These are phyloP conservation scores for Scutellaria minor DNA, from an alignment of 257 asterid species.

Conservation along the genomic window DNA sequence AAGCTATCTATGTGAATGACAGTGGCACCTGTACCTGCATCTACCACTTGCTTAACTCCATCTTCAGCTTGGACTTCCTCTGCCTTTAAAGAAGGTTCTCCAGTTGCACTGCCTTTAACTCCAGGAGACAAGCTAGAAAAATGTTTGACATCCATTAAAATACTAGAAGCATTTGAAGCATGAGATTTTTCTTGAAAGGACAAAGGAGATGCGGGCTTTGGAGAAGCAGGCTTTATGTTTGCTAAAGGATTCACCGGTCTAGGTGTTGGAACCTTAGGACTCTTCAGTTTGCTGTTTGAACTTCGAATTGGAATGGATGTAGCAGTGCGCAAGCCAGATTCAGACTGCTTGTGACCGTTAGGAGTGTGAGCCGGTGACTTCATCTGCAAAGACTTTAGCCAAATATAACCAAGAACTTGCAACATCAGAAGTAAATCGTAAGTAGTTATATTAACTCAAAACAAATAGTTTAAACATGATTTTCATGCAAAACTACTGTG, in stretches of 20 bases:
- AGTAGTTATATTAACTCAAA: not conserved
- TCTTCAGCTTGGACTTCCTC: constrained; percentile 42
- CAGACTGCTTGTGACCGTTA: constrained; percentile 51
- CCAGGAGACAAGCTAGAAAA: constrained; percentile 43
- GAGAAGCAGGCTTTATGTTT: constrained; percentile 34
- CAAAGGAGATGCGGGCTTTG: constrained; percentile 31
- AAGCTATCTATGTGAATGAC: constrained; percentile 25
- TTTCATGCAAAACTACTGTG: constrained; percentile 29
- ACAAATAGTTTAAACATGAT: not conserved
- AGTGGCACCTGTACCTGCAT: constrained; percentile 24
- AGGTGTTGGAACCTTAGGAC: constrained; percentile 49
- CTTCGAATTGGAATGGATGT: constrained; percentile 51
- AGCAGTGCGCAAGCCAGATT: constrained; percentile 42
- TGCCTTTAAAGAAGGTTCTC: constrained; percentile 38
- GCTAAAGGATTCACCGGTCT: constrained; percentile 35
- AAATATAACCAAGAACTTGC: constrained; percentile 15
- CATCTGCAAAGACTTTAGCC: constrained; percentile 50
- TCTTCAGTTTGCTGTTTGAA: constrained; percentile 62
- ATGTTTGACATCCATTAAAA: constrained; percentile 33
- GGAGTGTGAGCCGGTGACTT: constrained; percentile 70
- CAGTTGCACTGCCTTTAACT: constrained; percentile 36
- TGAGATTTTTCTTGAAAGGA: constrained; percentile 39
- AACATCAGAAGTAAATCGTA: constrained; percentile 8
- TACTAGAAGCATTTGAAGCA: constrained; percentile 33
- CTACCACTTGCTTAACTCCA: constrained; percentile 41